Conservation (phyloP, 1,139 yeast species). For the Pichia sp. region DNA sequence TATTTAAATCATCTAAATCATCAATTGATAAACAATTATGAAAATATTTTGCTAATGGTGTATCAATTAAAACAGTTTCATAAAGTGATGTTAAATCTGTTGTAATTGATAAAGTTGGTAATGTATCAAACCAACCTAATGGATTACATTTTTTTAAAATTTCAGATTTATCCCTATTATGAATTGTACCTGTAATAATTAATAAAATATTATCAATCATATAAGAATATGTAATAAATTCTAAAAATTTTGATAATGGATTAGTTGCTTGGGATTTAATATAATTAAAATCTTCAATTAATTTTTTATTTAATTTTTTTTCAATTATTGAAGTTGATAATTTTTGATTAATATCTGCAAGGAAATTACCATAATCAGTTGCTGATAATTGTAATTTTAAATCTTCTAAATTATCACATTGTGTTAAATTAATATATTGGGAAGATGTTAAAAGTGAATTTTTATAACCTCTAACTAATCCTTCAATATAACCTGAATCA, state of each 20-base stretch:
- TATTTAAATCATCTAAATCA: slow-evolving; percentile 91
- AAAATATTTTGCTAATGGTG: slow-evolving; percentile 96
- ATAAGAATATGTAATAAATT: slow-evolving; percentile 88
- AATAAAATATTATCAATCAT: slow-evolving; percentile 97
- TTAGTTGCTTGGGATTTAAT: slow-evolving; percentile 80
- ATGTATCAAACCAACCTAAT: slow-evolving; percentile 95
- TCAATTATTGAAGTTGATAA: slow-evolving; percentile 80
- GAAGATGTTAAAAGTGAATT: slow-evolving; percentile 70
- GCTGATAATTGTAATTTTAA: slow-evolving; percentile 88
- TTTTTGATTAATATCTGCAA: slow-evolving; percentile 76
- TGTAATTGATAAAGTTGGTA: slow-evolving; percentile 91
- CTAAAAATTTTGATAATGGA: slow-evolving; percentile 74
- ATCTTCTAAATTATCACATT: slow-evolving; percentile 93
- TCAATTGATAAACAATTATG: slow-evolving; percentile 87
- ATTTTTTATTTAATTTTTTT: slow-evolving; percentile 65
- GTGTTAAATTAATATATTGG: slow-evolving; percentile 88
- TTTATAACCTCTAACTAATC: slow-evolving; percentile 89
- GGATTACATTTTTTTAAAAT: slow-evolving; percentile 90
- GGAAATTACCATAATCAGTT: slow-evolving; percentile 90
- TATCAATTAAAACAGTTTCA: slow-evolving; percentile 91
- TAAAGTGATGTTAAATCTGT: slow-evolving; percentile 90
- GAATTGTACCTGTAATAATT: slow-evolving; percentile 95
- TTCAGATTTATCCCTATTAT: slow-evolving; percentile 86
- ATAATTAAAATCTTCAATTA: slow-evolving; percentile 80
- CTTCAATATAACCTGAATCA: slow-evolving; percentile 88